phyloP scores from a whole-genome alignment of 2,329 filamentous ascomycete genomes.

The Calycina herbarum region DNA sequence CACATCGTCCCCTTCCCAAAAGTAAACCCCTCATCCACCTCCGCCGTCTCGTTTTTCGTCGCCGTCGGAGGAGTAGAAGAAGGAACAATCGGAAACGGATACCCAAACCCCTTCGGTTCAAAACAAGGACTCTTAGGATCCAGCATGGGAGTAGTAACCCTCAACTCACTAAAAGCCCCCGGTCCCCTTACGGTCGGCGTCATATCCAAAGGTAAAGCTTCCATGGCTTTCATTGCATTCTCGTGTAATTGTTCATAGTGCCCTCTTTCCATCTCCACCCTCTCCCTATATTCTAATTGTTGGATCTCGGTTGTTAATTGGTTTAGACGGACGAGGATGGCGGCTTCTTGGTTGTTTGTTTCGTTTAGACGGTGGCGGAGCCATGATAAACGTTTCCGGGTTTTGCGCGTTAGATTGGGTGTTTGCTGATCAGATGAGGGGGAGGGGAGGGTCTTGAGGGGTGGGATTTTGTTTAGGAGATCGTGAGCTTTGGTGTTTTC shows the following conservation, averaged over 20 bases:
- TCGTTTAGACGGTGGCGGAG: constrained; percentile 47
- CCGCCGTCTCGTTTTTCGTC: too few species aligned
- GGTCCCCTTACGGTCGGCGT: too few species aligned
- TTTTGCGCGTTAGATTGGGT: constrained; percentile 14
- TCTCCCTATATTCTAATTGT: constrained; percentile 44
- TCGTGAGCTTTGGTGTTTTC: constrained; percentile 42
- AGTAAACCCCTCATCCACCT: too few species aligned
- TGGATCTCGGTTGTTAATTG: constrained; percentile 52
- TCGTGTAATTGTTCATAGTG: too few species aligned
- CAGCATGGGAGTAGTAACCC: not conserved
- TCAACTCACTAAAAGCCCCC: too few species aligned
- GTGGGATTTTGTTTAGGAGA: constrained; percentile 43
- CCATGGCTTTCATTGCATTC: too few species aligned
- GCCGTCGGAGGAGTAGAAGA: not conserved
- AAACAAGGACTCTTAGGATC: constrained; percentile 10
- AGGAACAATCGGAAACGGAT: not conserved
- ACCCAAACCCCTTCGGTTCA: constrained; percentile 7
- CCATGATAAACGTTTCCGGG: constrained; percentile 43
- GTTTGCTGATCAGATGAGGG: not conserved
- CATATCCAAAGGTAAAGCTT: too few species aligned
- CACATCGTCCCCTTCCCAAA: too few species aligned
- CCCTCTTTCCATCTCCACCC: constrained; percentile 28
- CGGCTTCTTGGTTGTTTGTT: constrained; percentile 48
- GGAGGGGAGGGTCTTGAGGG: constrained; percentile 39
- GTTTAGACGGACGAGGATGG: constrained; percentile 47